Evolutionary conservation across 345 rosid genomes (phyloP), one percentile per base, ranked within the genome.

Genomic region (Rhodomyrtus tomentosa): DNA sequence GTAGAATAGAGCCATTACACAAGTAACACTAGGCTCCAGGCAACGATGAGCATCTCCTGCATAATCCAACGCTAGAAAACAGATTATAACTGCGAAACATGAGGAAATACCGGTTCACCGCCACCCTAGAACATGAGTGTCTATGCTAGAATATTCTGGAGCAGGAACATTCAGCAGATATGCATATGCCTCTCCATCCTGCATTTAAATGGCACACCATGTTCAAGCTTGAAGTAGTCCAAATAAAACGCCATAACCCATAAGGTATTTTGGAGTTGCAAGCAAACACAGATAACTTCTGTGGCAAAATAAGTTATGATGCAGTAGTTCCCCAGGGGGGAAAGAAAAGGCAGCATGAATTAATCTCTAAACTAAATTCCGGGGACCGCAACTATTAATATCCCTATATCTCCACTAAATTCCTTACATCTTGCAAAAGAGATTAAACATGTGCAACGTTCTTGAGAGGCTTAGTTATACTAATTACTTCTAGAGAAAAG

Each of bases 161-260:
- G 99, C 95, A 81, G 93, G 98, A 88, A 95, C 96, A 88, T 95
- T 95, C 59, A 95, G 98, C 82, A 96, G 87, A 91, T 92, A 96
- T 14, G 96, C 89, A 88, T 94, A 96, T 50, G 98, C 99, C 91
- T 89, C 92, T 86, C 90, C 99, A 88, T 95, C 90, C 98, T 95
- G 90, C 90, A 91, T 24, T 76, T 40, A 52, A 15, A 85, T 56
- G 22, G 21, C 45, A 29, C 36, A 72, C 80, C 36, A 42, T 3
- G 42, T 72, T 72, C 16, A 36, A 79, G 48, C 24, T 45, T 11
- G 51, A 42, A 4, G 5, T 40, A 40, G 50, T 18, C 82, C 50
- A 79, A 14, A 50, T 50, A 50, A 4, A 50, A 50, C 5, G 52
- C 52, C 52, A 50, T 18, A 50, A 50, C 18, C 52, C 52, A 50